Conservation (phyloP, 257 asterid genomes). For the Asclepias syriaca region DNA sequence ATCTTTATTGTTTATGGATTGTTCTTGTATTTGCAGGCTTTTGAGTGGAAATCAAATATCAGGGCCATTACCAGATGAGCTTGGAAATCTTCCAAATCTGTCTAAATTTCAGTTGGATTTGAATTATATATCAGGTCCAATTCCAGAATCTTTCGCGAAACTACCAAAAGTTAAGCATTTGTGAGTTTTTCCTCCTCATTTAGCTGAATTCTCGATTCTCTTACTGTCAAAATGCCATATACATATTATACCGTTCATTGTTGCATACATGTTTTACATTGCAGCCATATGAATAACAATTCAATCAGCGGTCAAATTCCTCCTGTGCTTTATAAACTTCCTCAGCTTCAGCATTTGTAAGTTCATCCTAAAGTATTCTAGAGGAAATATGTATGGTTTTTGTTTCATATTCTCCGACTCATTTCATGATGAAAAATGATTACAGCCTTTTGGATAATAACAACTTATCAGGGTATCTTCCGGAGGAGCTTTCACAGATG, state of each 20-base stretch:
- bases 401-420: neutral
- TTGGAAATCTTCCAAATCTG: neutral
- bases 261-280: neutral
- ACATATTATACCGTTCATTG: neutral
- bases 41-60: conserved; percentile 5
- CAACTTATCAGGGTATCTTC: conserved; percentile 10
- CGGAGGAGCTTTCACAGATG: conserved; percentile 4
- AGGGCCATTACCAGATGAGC: conserved; percentile 6
- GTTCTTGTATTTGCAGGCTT: conserved; percentile 3
- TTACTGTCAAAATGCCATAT: neutral
- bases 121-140: conserved; percentile 1
- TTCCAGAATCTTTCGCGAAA: conserved; percentile 1
- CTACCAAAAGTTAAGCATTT: conserved; percentile 1
- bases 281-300: conserved; percentile 13
- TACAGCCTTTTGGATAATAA: conserved; percentile 8
- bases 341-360: conserved; percentile 1
- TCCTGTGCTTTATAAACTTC: conserved; percentile 5
- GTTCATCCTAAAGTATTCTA: neutral
- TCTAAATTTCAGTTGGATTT: conserved; percentile 7
- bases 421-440: neutral
- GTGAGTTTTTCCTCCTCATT: neutral
- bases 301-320: conserved; percentile 10
- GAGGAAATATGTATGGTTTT: neutral
- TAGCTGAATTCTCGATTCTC: neutral
- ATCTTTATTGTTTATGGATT: neutral